phyloP scores from a whole-genome alignment of 139 green algal genomes.

The Coelastrella sp. region DNA sequence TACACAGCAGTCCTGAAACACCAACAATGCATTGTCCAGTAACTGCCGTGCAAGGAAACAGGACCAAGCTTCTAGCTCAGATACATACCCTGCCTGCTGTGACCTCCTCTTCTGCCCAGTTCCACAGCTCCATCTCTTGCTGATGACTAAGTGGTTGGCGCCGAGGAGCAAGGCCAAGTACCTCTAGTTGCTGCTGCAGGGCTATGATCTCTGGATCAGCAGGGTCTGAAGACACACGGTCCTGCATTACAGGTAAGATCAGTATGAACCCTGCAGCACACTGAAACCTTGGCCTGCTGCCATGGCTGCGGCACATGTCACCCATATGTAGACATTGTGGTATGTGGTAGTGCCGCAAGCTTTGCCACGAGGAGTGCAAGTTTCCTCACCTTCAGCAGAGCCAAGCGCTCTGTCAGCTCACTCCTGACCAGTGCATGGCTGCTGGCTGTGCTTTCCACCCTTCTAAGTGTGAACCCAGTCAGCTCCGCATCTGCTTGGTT shows the following conservation, averaged over 20 bases:
- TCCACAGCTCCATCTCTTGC: conserved; percentile 42
- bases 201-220: conserved; percentile 45
- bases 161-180: conserved; percentile 54
- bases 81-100: conserved; percentile 46
- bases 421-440: conserved; percentile 41
- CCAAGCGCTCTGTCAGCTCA: conserved; percentile 42
- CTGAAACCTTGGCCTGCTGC: too few relatives aligned
- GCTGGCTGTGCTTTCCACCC: conserved; percentile 58
- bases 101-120: conserved; percentile 47
- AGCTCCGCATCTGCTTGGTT: conserved; percentile 25
- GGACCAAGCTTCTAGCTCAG: not conserved
- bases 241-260: conserved; percentile 42
- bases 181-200: conserved; percentile 50
- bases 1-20: too few relatives aligned
- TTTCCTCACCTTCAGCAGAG: conserved; percentile 47
- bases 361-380: not conserved
- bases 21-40: not conserved
- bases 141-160: conserved; percentile 46
- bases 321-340: too few relatives aligned
- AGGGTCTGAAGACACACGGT: conserved; percentile 55
- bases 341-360: too few relatives aligned
- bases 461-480: conserved; percentile 49
- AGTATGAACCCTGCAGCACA: not conserved
- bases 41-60: not conserved
- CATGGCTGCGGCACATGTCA: too few relatives aligned